Evolutionary conservation across 768 basidiomycete genomes (phyloP), one percentile per base, ranked within the genome.

Genomic region (Agaricus subrufescens): DNA sequence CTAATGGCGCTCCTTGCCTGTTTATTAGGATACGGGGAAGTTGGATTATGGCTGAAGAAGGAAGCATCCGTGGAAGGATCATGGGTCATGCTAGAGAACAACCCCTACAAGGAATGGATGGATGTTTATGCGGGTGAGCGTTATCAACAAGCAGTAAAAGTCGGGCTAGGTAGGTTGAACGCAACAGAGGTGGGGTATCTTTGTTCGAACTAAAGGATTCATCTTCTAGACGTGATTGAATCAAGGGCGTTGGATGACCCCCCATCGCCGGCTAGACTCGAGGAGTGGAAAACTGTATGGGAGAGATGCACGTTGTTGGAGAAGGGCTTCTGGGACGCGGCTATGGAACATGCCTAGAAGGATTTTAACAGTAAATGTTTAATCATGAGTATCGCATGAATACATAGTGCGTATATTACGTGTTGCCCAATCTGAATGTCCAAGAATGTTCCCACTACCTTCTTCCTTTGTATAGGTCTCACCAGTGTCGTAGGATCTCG

Each of bases 1-100:
- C 65, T 87, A n/a, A 85, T 97, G 72, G 88, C 91, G 0, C 77
- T 94, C 1, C 84, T 89, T 9, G 86, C 91, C 7, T 98, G 95
- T 66, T 75, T 96, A 8, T 72, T 96, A 0, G 95, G 94, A 2
- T 98, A 97, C 65, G 94, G 94, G 10, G 91, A 96, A 66, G 91
- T 94, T 0, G 94, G 94, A 1, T 71, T 91, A 40, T 91, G 92
- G 86, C 72, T 98, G 31, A 79, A 84, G 67, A 81, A 77, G 37
- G 77, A 86, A 57, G 78, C 73, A 37, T 63, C 61, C 40, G 74
- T 71, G 9, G 66, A 62, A n/a, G 72, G 73, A 26, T 79, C 74
- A 23, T 85, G 84, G 78, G 80, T 88, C 19, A 63, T 75, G 37
- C 65, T 84, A 53, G 79, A 84, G 9, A 82, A 79, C 0, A 96